Base-by-base conservation (phyloP, 495 filamentous ascomycete genomes). In the Hypoxylon rickii region DNA sequence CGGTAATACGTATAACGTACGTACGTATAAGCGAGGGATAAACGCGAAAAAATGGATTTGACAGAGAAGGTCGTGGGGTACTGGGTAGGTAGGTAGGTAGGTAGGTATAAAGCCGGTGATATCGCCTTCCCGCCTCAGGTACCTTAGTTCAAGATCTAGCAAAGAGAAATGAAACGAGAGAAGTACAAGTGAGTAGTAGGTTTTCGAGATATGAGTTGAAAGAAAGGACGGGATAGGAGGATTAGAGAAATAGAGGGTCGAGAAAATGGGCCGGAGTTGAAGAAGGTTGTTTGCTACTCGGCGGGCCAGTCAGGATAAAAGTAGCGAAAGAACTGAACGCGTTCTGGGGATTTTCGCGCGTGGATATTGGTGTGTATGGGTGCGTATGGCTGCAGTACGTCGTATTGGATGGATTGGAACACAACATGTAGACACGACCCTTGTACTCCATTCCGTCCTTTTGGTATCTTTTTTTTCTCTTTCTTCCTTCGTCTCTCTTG, bases 291-390 rank as follows among this genome's bases (percentile, higher is more conserved):
- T 58, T 61, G 65, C 61, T 58, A 51, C 53, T 43, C 55, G 47
- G 55, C 36, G 40, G 55, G 41, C 55, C 47, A 64, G 44, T 44
- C 45, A 64, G 55, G 39, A 58, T 60, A 55, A 61, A 66, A 66
- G 56, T 31, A 51, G 41, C 53, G 15, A 37, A 44, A 37, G 26
- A 37, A 51, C 51, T 58, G 48, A 52, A 58, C 56, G 63, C 63
- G 58, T 60, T 15, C 51, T 64, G 55, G 51, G 52, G 46, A 29
- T 47, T 51, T 46, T 59, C 44, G 56, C 58, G 55, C 41, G 50
- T 55, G 19, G 16, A 3, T 20, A 38, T 52, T 33, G 39, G 37
- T 36, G 20, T 51, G 48, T 34, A 52, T 55, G 51, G 43, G 51
- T 49, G n/a, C n/a, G n/a, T n/a, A n/a, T n/a, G n/a, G n/a, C n/a